Evolutionary conservation across 2,329 filamentous ascomycete genomes (phyloP), one percentile per base, ranked within the genome.

Genomic region (Claviceps africana): DNA sequence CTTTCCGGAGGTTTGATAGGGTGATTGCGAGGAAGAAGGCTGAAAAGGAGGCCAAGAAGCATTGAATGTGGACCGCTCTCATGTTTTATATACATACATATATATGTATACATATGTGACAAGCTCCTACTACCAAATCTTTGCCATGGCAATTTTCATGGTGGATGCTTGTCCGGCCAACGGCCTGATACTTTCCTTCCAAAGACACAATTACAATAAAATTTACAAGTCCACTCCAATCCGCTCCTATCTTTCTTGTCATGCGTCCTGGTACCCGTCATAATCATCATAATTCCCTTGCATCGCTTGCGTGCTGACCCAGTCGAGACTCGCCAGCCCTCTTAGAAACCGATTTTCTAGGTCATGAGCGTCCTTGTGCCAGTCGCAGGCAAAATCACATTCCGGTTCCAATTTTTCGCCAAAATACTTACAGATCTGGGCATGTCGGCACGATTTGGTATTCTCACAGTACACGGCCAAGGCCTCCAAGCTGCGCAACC

Each of bases 391-490:
- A 69, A 78, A 86, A 58, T 88, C 80, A 60, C 86, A 90, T 21
- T 71, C 70, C 2, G 80, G 78, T 13, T 68, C 64, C 44, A 69
- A 62, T 17, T 64, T 65, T 63, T 91, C 86, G 2, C 85, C 86
- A 68, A 93, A 95, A 62, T 93, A 91, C 48, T 76, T 75, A 57
- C 80, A 83, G 52, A 95, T 88, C 25, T 83, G 66, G 47, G 78
- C 75, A 62, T 97, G 91, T 47, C 89, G 77, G 62, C 91, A 97
- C 11, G 71, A 70, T 11, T 71, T 73, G 1, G 81, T 85, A 52
- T 79, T 79, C 67, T 97, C 91, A 64, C 90, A 95, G 63, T 95
- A 96, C 10, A 78, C 70, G 2, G 90, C 78, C 17, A 97, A 72
- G 30, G 81, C 77, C 54, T 80, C 73, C 25, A 88, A 73, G 56